A percentile compares a stretch with the other conserved stretches of the same genome.
These are phyloP conservation scores for Diaporthe destruens DNA, from an alignment of 2,329 filamentous ascomycete genomes.

Conservation along the genomic window DNA sequence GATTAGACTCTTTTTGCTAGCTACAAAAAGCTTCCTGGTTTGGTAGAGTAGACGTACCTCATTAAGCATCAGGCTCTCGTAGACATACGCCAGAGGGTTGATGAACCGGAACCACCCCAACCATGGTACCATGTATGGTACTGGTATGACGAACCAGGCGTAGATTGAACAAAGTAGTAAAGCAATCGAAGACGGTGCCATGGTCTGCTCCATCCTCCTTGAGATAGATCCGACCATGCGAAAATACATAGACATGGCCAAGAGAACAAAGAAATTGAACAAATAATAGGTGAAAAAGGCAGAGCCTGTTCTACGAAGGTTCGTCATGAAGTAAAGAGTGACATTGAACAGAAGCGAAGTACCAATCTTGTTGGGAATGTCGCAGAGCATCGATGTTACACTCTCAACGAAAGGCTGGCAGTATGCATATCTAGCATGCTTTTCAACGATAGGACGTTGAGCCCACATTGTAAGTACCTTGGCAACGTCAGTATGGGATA, in stretches of 20 bases:
- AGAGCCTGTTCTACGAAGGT: constrained; percentile 67
- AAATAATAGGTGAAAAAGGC: constrained; percentile 67
- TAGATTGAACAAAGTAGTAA: constrained; percentile 67
- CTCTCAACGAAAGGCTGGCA: constrained; percentile 65
- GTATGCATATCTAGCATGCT: constrained; percentile 59
- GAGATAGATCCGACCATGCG: constrained; percentile 63
- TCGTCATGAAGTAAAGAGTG: constrained; percentile 75
- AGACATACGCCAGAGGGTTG: constrained; percentile 66
- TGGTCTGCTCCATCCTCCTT: constrained; percentile 63
- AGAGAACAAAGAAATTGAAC: constrained; percentile 61
- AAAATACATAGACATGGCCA: constrained; percentile 65
- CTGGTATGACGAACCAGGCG: constrained; percentile 63
- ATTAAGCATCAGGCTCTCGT: background rate
- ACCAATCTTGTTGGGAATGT: constrained; percentile 40
- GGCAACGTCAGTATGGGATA: no score
- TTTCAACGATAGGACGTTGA: constrained; percentile 59
- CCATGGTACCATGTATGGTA: constrained; percentile 59
- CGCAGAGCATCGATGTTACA: constrained; percentile 45
- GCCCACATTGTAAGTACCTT: constrained; percentile 49
- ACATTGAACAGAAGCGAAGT: constrained; percentile 72
- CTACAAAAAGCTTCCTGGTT: no score
- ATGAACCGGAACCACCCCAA: constrained; percentile 63
- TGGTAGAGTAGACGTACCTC: no score
- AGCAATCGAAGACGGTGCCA: constrained; percentile 50
- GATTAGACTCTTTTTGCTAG: no score